These are phyloP conservation scores for Verbascum thapsus DNA, from an alignment of 257 asterid species.

Conservation along the genomic window DNA sequence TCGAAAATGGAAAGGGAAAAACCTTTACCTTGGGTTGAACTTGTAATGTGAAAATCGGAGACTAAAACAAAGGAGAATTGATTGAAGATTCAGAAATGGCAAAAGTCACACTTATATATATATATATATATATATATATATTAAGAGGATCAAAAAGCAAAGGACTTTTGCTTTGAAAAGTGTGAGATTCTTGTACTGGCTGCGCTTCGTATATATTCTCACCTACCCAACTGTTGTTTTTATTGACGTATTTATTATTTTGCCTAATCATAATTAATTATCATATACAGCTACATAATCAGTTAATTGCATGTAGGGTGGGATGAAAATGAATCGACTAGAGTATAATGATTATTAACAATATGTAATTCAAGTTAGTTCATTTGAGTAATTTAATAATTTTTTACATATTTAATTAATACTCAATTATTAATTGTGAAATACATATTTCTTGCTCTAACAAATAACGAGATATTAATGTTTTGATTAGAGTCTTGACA, in stretches of 20 bases:
- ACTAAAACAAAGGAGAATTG: neutral
- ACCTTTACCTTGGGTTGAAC: slow-evolving; percentile 27
- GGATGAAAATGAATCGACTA: no score
- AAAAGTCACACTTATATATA: no score
- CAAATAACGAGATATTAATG: no score
- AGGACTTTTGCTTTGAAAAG: slow-evolving; percentile 28
- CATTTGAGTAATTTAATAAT: no score
- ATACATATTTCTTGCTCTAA: no score
- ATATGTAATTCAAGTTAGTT: no score
- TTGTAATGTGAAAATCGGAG: slow-evolving; percentile 14
- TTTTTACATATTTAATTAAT: no score
- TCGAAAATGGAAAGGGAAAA: no score
- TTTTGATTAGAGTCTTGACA: no score
- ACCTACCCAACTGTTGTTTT: slow-evolving; percentile 16
- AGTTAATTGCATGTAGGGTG: no score
- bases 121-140: slow-evolving; percentile 1
- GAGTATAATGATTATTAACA: no score
- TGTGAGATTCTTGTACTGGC: slow-evolving; percentile 38
- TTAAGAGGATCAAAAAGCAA: slow-evolving; percentile 27
- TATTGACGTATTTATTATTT: neutral
- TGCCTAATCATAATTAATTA: neutral
- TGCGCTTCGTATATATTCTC: neutral
- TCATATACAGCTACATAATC: neutral
- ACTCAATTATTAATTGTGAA: no score
- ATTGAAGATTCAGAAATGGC: slow-evolving; percentile 14